Evolutionary conservation across 2,329 filamentous ascomycete species (phyloP).

Genomic region (Epichloe amarillans): DNA sequence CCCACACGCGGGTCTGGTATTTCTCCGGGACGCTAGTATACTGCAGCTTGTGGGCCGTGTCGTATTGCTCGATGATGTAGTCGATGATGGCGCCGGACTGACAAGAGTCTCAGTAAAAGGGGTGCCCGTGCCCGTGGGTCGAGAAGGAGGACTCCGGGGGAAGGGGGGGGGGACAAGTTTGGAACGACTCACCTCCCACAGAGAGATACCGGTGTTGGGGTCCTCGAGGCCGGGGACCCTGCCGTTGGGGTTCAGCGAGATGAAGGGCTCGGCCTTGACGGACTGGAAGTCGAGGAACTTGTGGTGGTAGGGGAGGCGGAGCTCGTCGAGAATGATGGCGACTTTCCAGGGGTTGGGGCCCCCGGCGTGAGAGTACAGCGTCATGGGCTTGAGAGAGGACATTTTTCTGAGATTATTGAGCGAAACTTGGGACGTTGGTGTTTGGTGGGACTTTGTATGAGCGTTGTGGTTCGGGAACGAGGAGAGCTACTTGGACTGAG

Average conservation of each 20-base stretch:
- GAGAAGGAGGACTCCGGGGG: too few species aligned
- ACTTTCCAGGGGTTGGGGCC: constrained; percentile 12
- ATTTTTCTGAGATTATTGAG: background rate
- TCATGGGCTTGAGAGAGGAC: constrained; percentile 1
- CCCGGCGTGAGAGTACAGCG: background rate
- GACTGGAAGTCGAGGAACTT: constrained; percentile 8
- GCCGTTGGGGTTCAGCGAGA: constrained; percentile 12
- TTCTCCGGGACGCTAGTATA: constrained; percentile 7
- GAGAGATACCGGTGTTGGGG: constrained; percentile 10
- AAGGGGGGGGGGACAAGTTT: too few species aligned
- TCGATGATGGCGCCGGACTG: constrained; percentile 13
- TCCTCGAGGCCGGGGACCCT: constrained; percentile 11
- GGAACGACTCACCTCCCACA: constrained; percentile 9
- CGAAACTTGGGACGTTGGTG: background rate
- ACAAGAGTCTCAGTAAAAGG: too few species aligned
- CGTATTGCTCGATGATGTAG: constrained; percentile 13
- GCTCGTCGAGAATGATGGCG: constrained; percentile 13
- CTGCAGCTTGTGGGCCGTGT: constrained; percentile 8
- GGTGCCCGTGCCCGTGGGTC: too few species aligned
- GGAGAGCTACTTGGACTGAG: too few species aligned
- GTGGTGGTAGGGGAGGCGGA: constrained; percentile 11
- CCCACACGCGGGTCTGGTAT: constrained; percentile 8
- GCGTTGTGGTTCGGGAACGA: too few species aligned
- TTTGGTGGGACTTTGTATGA: too few species aligned
- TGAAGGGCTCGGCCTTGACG: constrained; percentile 13